Evolutionary conservation across 2,329 filamentous ascomycete genomes (phyloP).

Genomic region (Fusarium liriodendri): DNA sequence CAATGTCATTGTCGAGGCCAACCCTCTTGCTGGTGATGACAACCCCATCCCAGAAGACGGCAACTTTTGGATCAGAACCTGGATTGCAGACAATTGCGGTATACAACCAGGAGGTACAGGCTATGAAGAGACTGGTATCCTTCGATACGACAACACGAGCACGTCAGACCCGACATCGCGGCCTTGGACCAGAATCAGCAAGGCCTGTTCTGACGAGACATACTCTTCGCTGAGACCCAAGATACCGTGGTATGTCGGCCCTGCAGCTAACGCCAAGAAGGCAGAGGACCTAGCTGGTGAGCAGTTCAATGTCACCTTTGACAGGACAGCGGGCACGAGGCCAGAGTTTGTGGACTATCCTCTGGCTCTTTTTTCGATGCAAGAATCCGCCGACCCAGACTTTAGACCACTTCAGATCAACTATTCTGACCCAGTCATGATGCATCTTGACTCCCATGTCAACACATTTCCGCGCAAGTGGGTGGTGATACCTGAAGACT

Average conservation of each 20-base stretch:
- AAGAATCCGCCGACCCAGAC: neutral
- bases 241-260: conserved; percentile 35
- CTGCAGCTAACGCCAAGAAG: conserved; percentile 24
- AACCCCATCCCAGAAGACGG: conserved; percentile 25
- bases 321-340: neutral
- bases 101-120: neutral
- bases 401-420: conserved; percentile 34
- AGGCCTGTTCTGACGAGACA: conserved; percentile 28
- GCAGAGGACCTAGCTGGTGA: conserved; percentile 4
- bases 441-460: conserved; percentile 20
- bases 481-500: conserved; percentile 35
- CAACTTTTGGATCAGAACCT: conserved; percentile 41
- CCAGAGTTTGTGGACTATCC: conserved; percentile 21
- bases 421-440: conserved; percentile 26
- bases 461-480: conserved; percentile 14
- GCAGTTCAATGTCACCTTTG: conserved; percentile 31
- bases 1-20: conserved; percentile 34
- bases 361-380: conserved; percentile 21
- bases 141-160: conserved; percentile 25
- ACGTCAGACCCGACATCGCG: conserved; percentile 3
- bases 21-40: conserved; percentile 13
- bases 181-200: conserved; percentile 18
- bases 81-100: conserved; percentile 15
- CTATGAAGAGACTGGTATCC: conserved; percentile 33
- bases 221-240: conserved; percentile 30